These are phyloP conservation scores for Stylosanthes scabra DNA, from an alignment of 331 rosid species.

Conservation along the genomic window DNA sequence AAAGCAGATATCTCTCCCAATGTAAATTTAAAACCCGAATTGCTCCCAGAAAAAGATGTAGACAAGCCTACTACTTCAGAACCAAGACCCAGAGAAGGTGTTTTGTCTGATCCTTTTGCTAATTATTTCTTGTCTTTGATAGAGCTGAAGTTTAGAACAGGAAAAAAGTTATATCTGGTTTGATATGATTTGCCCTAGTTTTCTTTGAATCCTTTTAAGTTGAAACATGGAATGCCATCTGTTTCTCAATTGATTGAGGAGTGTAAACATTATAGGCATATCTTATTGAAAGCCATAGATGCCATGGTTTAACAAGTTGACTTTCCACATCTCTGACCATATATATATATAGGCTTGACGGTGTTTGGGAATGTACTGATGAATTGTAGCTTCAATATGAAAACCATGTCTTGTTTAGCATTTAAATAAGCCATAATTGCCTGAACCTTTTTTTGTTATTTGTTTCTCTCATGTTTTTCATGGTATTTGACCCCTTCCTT, in stretches of 20 bases:
- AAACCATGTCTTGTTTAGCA: neutral
- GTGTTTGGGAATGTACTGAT: conserved; percentile 18
- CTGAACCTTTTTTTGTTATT: neutral
- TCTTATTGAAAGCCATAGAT: neutral
- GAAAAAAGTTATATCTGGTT: conserved; percentile 4
- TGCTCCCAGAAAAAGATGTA: conserved; percentile 52
- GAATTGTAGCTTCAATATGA: neutral
- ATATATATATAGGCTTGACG: conserved; percentile 1
- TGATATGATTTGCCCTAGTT: conserved; percentile 8
- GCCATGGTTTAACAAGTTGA: conserved; percentile 16
- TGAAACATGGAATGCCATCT: conserved; percentile 19
- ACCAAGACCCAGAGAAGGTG: conserved; percentile 92
- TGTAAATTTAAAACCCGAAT: conserved; percentile 38
- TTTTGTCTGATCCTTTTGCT: conserved; percentile 18
- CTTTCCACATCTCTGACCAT: neutral
- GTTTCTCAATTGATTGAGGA: conserved; percentile 19
- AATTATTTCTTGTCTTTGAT: conserved; percentile 20
- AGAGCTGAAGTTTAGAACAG: conserved; percentile 21
- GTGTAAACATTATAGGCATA: neutral
- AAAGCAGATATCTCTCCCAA: conserved; percentile 40
- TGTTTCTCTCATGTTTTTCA: neutral
- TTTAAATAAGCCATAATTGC: neutral
- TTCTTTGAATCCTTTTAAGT: neutral
- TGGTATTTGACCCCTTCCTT: conserved; percentile 25
- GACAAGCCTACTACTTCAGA: conserved; percentile 78